Conservation (phyloP, 192 early-diverging fungal genomes). For the Neocallimastix lanati region DNA sequence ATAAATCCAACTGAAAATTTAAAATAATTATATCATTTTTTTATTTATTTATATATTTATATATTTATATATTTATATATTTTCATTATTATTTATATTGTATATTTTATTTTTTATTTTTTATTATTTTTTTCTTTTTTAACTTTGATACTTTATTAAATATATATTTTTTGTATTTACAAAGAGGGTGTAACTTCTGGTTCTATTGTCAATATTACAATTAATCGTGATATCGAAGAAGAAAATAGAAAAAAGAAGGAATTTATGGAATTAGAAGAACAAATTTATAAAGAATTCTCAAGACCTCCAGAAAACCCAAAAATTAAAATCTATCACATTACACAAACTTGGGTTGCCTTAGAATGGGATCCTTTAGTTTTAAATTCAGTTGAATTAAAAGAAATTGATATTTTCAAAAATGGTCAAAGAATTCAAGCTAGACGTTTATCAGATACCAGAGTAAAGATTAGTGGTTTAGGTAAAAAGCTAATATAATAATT, state of each 20-base stretch:
- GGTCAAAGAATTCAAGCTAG: slow-evolving; percentile 20
- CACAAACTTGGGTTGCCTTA: slow-evolving; percentile 66
- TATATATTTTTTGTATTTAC: no score
- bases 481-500: neutral
- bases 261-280: slow-evolving; percentile 72
- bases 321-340: slow-evolving; percentile 48
- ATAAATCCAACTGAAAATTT: no score
- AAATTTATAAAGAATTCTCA: slow-evolving; percentile 62
- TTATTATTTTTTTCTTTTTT: no score
- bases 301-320: slow-evolving; percentile 59
- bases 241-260: slow-evolving; percentile 64
- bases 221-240: slow-evolving; percentile 71
- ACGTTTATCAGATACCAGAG: neutral
- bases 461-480: slow-evolving; percentile 3
- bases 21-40: no score
- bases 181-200: slow-evolving; percentile 70
- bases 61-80: no score
- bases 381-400: slow-evolving; percentile 59
- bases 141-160: no score
- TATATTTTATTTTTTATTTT: no score
- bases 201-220: slow-evolving; percentile 88
- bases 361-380: slow-evolving; percentile 83
- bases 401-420: slow-evolving; percentile 84
- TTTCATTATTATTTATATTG: no score
- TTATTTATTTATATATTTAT: no score